phyloP scores from a whole-genome alignment of 176 grass and related monocot genomes.

The Microstegium vimineum region DNA sequence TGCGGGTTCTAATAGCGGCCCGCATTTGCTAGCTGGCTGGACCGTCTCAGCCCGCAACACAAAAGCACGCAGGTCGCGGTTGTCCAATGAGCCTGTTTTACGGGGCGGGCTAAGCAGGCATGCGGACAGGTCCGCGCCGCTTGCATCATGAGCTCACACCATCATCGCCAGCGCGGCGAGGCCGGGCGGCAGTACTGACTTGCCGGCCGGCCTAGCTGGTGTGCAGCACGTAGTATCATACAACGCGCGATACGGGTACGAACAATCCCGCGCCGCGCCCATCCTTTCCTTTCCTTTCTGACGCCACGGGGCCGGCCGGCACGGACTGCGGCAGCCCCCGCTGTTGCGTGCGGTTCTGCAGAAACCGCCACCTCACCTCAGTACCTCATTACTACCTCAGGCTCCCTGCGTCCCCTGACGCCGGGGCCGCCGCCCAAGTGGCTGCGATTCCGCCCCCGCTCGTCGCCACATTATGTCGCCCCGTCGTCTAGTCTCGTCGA shows the following conservation, averaged over 20 bases:
- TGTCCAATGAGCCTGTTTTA: too few species aligned
- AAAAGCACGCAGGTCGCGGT: too few species aligned
- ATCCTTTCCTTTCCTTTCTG: constrained; percentile 34
- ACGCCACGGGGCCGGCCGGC: constrained; percentile 37
- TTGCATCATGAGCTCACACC: too few species aligned
- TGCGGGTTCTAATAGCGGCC: too few species aligned
- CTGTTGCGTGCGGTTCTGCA: not conserved
- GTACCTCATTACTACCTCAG: too few species aligned
- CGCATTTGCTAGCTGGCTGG: too few species aligned
- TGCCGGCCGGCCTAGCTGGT: constrained; percentile 26
- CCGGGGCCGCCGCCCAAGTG: not conserved
- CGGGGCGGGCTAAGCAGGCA: too few species aligned
- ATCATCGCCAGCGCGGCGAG: constrained; percentile 10
- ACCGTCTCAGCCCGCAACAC: too few species aligned
- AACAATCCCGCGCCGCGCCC: constrained; percentile 3
- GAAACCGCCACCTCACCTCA: constrained; percentile 39
- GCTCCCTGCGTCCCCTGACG: not conserved
- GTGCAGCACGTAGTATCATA: too few species aligned
- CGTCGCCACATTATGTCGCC: not conserved
- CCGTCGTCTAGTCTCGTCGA: not conserved
- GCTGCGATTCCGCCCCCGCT: too few species aligned
- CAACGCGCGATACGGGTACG: constrained; percentile 5
- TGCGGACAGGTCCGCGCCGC: too few species aligned
- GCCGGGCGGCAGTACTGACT: not conserved
- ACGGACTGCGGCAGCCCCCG: constrained; percentile 2